Evolutionary conservation across 176 grass and related monocot species (phyloP).

Genomic region (Poa annua): DNA sequence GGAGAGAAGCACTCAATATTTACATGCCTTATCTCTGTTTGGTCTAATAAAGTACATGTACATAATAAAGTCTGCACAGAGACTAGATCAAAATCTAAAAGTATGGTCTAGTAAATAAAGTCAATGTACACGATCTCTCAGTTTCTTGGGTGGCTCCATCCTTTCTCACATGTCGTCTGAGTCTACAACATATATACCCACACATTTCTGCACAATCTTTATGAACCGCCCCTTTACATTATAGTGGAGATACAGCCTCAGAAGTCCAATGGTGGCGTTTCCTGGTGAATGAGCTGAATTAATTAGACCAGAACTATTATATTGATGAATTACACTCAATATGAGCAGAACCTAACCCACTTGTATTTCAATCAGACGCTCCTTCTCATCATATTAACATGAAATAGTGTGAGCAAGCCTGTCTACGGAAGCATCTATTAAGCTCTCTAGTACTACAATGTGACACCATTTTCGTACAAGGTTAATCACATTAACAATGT

Average conservation of each 20-base stretch:
- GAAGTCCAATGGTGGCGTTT: conserved; percentile 50
- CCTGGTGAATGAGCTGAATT: conserved; percentile 37
- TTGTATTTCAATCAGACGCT: not conserved
- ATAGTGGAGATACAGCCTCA: not conserved
- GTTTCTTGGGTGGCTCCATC: not conserved
- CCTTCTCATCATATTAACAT: not conserved
- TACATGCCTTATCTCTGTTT: conserved; percentile 9
- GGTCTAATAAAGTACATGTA: conserved; percentile 19
- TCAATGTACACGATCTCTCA: conserved; percentile 7
- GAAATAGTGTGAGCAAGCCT: not conserved
- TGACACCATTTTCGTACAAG: not conserved
- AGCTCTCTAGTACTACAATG: not conserved
- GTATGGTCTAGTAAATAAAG: not conserved
- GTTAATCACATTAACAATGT: not conserved
- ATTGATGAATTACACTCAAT: conserved; percentile 6
- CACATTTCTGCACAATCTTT: not conserved
- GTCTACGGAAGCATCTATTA: no score
- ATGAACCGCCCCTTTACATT: not conserved
- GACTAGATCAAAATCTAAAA: not conserved
- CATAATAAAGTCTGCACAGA: not conserved
- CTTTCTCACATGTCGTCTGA: not conserved
- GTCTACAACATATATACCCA: not conserved
- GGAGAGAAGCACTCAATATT: not conserved
- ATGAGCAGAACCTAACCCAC: not conserved
- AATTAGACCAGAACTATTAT: conserved; percentile 8